A percentile compares a stretch with the other conserved stretches of the same genome.
Conservation (phyloP, 2,329 filamentous ascomycete species). For the Diaporthe humulicola region DNA sequence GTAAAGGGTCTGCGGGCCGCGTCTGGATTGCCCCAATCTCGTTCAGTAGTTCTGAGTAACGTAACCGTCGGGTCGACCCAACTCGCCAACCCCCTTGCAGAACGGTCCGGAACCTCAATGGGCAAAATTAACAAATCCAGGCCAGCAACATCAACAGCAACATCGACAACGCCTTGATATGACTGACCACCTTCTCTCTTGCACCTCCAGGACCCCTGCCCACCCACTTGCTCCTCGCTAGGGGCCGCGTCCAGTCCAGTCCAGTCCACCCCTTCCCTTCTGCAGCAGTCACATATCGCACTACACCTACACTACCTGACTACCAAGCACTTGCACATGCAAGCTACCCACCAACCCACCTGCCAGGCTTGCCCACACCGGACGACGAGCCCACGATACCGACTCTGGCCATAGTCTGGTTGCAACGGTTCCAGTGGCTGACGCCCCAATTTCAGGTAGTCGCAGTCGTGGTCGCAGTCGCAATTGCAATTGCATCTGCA, state of each 20-base stretch:
- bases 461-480: not conserved
- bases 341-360: not conserved
- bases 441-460: not conserved
- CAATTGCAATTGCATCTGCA: not conserved
- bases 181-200: not conserved
- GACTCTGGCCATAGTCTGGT: not conserved
- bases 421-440: not conserved
- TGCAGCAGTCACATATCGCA: not conserved
- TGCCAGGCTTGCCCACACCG: not conserved
- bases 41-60: conserved; percentile 6
- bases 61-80: conserved; percentile 14
- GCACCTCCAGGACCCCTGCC: not conserved
- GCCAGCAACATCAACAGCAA: not conserved
- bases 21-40: conserved; percentile 25
- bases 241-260: not conserved
- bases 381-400: not conserved
- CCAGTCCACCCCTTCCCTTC: not conserved
- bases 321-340: not conserved
- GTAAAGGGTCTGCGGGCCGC: conserved; percentile 18
- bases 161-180: not conserved
- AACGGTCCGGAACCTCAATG: conserved; percentile 12
- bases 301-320: not conserved
- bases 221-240: not conserved
- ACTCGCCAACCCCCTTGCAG: no score
- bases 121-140: not conserved